Conservation (phyloP, 2,329 filamentous ascomycete species). For the Fusarium pseudoanthophilum region DNA sequence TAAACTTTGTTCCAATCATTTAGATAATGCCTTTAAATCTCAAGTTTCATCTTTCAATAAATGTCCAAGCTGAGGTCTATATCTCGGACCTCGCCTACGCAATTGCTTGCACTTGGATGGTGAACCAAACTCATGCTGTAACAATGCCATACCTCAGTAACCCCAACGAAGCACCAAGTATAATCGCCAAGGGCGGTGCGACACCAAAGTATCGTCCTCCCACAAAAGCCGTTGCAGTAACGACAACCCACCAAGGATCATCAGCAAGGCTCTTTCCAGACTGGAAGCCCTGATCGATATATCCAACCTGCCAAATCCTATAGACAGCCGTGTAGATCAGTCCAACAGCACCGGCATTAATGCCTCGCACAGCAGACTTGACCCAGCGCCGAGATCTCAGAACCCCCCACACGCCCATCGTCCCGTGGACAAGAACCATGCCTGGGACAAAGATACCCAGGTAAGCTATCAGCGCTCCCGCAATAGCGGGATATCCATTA, state of each 20-base stretch:
- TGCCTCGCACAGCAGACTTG: slow-evolving; percentile 61
- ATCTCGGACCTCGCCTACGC: not conserved
- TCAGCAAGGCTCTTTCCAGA: slow-evolving; percentile 63
- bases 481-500: slow-evolving; percentile 49
- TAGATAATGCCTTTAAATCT: not conserved
- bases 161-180: slow-evolving; percentile 12
- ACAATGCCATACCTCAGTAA: slow-evolving; percentile 15
- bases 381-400: slow-evolving; percentile 59
- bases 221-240: slow-evolving; percentile 56
- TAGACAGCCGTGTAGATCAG: slow-evolving; percentile 74
- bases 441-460: slow-evolving; percentile 65
- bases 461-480: slow-evolving; percentile 63
- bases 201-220: slow-evolving; percentile 6
- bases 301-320: slow-evolving; percentile 70
- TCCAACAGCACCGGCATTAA: slow-evolving; percentile 70
- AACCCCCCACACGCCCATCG: slow-evolving; percentile 66
- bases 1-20: not conserved
- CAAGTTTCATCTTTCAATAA: not conserved
- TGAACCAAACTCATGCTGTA: accelerated
- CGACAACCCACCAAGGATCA: slow-evolving; percentile 73
- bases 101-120: too few species aligned
- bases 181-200: not conserved
- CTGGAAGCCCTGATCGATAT: slow-evolving; percentile 60
- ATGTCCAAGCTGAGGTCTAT: accelerated
- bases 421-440: slow-evolving; percentile 59